Conservation (phyloP, 2,329 filamentous ascomycete species). For the Torrubiellomyces zombiae region DNA sequence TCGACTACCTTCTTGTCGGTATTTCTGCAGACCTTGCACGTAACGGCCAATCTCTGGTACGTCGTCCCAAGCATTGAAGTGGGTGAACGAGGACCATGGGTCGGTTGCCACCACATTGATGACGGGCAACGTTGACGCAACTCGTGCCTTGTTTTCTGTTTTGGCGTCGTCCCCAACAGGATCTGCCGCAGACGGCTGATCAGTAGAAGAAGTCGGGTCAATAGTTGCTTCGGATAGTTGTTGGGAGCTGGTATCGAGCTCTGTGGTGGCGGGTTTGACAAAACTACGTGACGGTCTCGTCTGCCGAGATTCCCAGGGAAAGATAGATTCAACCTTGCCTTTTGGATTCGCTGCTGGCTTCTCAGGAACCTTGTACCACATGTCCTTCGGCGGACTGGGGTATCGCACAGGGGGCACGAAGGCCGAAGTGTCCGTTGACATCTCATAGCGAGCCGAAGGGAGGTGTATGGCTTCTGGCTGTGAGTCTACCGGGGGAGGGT, state of each 20-base stretch:
- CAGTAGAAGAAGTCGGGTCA: conserved; percentile 9
- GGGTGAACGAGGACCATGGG: conserved; percentile 58
- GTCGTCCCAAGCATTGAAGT: conserved; percentile 84
- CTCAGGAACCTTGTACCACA: conserved; percentile 75
- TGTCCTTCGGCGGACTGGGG: conserved; percentile 67
- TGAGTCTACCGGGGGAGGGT: conserved; percentile 47
- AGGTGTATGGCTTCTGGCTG: conserved; percentile 77
- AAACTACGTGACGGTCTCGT: conserved; percentile 51
- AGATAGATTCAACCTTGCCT: conserved; percentile 51
- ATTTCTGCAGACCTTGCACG: conserved; percentile 58
- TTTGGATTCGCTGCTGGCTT: conserved; percentile 35
- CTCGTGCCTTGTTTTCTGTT: no score
- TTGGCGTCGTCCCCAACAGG: no score
- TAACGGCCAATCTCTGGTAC: conserved; percentile 78
- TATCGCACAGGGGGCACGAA: conserved; percentile 66
- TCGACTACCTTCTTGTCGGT: conserved; percentile 23
- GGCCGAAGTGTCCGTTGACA: conserved; percentile 58
- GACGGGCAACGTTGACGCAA: conserved; percentile 32
- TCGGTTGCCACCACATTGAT: conserved; percentile 31
- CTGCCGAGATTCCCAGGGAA: conserved; percentile 73
- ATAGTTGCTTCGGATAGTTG: no score
- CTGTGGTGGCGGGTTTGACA: no score
- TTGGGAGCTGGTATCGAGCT: no score
- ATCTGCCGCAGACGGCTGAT: conserved; percentile 20
- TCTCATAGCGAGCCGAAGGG: conserved; percentile 61